Percentiles rank a stretch among this genome's conserved stretches.
phyloP scores from a whole-genome alignment of 352 stramenopile genomes.

The Albugo laibachii region DNA sequence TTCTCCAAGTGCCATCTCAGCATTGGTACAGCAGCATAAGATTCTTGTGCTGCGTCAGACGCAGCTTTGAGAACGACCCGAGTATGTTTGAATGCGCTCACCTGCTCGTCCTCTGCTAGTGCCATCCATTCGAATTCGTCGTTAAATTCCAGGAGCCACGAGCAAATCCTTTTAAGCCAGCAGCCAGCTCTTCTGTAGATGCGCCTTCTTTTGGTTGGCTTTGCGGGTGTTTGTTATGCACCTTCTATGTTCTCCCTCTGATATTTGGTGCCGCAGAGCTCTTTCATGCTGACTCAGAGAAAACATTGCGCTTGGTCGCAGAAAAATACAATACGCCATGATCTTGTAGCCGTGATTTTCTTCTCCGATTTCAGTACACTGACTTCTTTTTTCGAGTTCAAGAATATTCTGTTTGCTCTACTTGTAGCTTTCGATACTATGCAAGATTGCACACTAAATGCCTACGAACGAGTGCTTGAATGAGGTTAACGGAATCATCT shows the following conservation, averaged over 20 bases:
- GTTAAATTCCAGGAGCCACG: slow-evolving; percentile 45
- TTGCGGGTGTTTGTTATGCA: slow-evolving; percentile 22
- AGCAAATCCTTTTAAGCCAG: slow-evolving; percentile 28
- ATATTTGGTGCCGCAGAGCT: slow-evolving; percentile 49
- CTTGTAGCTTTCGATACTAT: slow-evolving; percentile 29
- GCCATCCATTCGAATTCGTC: slow-evolving; percentile 40
- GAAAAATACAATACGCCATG: slow-evolving; percentile 55
- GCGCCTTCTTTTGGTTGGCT: background rate
- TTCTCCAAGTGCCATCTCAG: slow-evolving; percentile 38
- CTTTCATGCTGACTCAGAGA: slow-evolving; percentile 62
- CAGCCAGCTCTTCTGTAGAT: slow-evolving; percentile 10
- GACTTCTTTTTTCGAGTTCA: slow-evolving; percentile 45
- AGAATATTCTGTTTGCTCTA: slow-evolving; percentile 55
- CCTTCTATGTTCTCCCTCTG: slow-evolving; percentile 45
- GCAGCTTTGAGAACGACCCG: slow-evolving; percentile 49
- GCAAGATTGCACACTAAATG: slow-evolving; percentile 59
- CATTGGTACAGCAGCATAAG: slow-evolving; percentile 39
- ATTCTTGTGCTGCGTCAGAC: slow-evolving; percentile 52
- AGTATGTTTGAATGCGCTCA: slow-evolving; percentile 37
- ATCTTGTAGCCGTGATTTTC: slow-evolving; percentile 61
- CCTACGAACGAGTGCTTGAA: slow-evolving; percentile 52
- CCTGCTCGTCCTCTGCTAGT: slow-evolving; percentile 47
- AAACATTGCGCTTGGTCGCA: slow-evolving; percentile 37
- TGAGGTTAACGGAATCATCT: slow-evolving; percentile 33
- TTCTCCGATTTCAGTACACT: slow-evolving; percentile 29